Conservation (phyloP, 345 rosid genomes). For the Conringia planisiliqua region DNA sequence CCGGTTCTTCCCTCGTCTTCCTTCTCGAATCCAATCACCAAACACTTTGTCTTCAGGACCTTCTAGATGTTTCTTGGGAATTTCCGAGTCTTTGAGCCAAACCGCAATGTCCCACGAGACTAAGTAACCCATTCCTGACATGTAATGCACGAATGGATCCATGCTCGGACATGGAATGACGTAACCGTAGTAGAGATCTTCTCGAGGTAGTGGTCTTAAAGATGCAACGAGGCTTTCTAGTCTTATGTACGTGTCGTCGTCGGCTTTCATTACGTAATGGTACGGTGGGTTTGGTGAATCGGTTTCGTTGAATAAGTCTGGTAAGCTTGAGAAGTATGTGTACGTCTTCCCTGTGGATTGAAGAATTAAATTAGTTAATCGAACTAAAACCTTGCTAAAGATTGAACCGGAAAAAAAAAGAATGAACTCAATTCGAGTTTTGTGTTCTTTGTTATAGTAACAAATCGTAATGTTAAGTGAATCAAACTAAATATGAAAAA, state of each 20-base stretch:
- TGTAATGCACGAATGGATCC: conserved; percentile 89
- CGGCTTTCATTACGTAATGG: conserved; percentile 83
- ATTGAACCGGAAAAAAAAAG: neutral
- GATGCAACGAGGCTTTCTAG: conserved; percentile 53
- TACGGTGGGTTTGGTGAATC: conserved; percentile 51
- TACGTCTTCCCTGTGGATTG: conserved; percentile 51
- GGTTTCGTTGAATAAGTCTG: conserved; percentile 46
- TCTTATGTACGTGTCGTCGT: conserved; percentile 70
- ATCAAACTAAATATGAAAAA: neutral
- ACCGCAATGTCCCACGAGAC: conserved; percentile 84
- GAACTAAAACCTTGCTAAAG: neutral
- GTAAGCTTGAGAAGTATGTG: conserved; percentile 75
- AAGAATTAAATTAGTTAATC: neutral
- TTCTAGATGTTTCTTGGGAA: conserved; percentile 60
- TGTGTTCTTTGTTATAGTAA: neutral
- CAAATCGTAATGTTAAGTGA: neutral
- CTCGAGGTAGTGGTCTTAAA: conserved; percentile 59
- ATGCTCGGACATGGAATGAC: conserved; percentile 80
- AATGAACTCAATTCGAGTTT: neutral
- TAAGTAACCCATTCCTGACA: conserved; percentile 91
- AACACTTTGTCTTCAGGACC: conserved; percentile 79
- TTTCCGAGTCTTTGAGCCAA: conserved; percentile 73
- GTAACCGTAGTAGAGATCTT: conserved; percentile 80
- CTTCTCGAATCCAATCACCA: conserved; percentile 72
- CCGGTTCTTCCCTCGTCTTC: conserved; percentile 58